Conservation (phyloP, 257 asterid genomes). For the Coffea canephora region DNA sequence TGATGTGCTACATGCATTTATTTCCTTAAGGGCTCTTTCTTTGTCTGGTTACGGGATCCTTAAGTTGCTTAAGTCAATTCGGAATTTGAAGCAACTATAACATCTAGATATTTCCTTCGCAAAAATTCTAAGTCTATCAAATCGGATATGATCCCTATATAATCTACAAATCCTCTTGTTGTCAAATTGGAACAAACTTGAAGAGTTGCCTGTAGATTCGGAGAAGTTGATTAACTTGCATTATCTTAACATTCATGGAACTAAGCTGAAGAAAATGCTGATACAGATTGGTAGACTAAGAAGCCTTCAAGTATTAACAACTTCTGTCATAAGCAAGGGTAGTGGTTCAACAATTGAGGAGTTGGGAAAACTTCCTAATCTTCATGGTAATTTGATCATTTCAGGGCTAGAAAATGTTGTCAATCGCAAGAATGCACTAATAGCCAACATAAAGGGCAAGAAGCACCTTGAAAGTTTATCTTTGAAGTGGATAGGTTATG, state of each 20-base stretch:
- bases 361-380: conserved; percentile 7
- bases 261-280: background rate
- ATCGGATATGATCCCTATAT: background rate
- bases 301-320: background rate
- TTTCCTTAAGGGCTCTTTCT: conserved; percentile 13
- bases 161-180: conserved; percentile 7
- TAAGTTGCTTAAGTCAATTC: conserved; percentile 1
- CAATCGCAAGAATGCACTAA: background rate
- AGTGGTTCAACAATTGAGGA: conserved; percentile 14
- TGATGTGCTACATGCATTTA: background rate
- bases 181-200: background rate
- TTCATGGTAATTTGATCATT: conserved; percentile 2
- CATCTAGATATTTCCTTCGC: background rate
- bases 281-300: conserved; percentile 1
- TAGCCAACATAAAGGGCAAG: background rate
- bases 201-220: background rate
- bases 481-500: background rate
- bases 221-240: conserved; percentile 21
- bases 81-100: background rate
- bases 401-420: conserved; percentile 14
- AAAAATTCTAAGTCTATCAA: background rate
- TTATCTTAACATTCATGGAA: background rate
- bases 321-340: background rate
- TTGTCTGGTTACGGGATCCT: background rate
- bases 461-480: conserved; percentile 5